Evolutionary conservation across 495 filamentous ascomycete genomes (phyloP).

Genomic region (Aspergillus nanangensis): DNA sequence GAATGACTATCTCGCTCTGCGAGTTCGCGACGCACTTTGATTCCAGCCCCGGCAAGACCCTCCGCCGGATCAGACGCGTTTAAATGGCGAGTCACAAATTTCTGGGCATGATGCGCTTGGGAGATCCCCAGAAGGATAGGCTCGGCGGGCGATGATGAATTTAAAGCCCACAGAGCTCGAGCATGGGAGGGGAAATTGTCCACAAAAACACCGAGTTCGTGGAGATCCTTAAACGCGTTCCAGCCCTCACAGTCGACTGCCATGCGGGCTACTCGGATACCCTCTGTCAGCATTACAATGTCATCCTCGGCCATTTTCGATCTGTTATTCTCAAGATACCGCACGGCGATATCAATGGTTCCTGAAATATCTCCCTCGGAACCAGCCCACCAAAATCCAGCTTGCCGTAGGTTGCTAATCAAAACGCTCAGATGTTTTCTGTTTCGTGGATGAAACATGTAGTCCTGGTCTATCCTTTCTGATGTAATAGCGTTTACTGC

Average conservation of each 20-base stretch:
- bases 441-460: slow-evolving; percentile 79
- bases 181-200: slow-evolving; percentile 50
- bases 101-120: slow-evolving; percentile 55
- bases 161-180: slow-evolving; percentile 61
- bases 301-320: slow-evolving; percentile 55
- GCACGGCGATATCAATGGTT: slow-evolving; percentile 57
- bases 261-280: slow-evolving; percentile 56
- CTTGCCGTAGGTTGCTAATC: slow-evolving; percentile 75
- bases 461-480: slow-evolving; percentile 76
- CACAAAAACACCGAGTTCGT: slow-evolving; percentile 75
- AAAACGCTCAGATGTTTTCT: slow-evolving; percentile 57
- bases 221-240: slow-evolving; percentile 58
- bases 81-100: slow-evolving; percentile 52
- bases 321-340: slow-evolving; percentile 55
- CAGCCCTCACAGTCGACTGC: slow-evolving; percentile 59
- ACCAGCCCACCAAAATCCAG: slow-evolving; percentile 88
- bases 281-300: slow-evolving; percentile 51
- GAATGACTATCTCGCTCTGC: slow-evolving; percentile 16
- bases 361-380: slow-evolving; percentile 60
- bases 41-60: slow-evolving; percentile 47
- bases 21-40: slow-evolving; percentile 32
- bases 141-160: slow-evolving; percentile 22
- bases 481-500: slow-evolving; percentile 88
- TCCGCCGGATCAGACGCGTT: slow-evolving; percentile 40
- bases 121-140: slow-evolving; percentile 49